Conservation (phyloP, 129 eudicot genomes). For the Deinandra increscens region DNA sequence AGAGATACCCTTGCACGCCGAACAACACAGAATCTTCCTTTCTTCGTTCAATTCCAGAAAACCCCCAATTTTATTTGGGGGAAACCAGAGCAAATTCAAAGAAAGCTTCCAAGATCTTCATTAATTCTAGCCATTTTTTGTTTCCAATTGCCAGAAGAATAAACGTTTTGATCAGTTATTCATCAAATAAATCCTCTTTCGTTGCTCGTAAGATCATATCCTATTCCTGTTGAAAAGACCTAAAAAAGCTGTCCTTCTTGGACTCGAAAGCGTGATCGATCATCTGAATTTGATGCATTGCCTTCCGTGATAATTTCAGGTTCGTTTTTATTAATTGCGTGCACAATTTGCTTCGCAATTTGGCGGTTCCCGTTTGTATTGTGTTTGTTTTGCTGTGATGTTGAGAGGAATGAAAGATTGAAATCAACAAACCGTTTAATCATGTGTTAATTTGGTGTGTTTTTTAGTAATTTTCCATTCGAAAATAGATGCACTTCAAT, state of each 20-base stretch:
- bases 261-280: slow-evolving; percentile 27
- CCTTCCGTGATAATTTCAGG: slow-evolving; percentile 22
- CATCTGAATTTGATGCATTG: slow-evolving; percentile 30
- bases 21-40: slow-evolving; percentile 25
- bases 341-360: slow-evolving; percentile 10
- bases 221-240: slow-evolving; percentile 25
- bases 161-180: slow-evolving; percentile 15
- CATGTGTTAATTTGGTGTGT: slow-evolving; percentile 11
- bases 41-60: slow-evolving; percentile 19
- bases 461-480: slow-evolving; percentile 1
- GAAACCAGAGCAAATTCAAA: background rate
- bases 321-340: background rate
- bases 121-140: slow-evolving; percentile 1
- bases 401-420: background rate
- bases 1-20: slow-evolving; percentile 25
- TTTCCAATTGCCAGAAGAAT: slow-evolving; percentile 7
- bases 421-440: background rate
- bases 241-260: slow-evolving; percentile 20
- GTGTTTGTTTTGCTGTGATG: slow-evolving; percentile 1
- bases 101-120: background rate
- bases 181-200: slow-evolving; percentile 2
- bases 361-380: slow-evolving; percentile 1
- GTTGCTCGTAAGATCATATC: slow-evolving; percentile 8
- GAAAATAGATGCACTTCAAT: background rate
- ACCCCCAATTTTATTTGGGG: slow-evolving; percentile 20